Percentiles rank a stretch among this genome's conserved stretches.
These are phyloP conservation scores for Xanthoconium separans DNA, from an alignment of 1,284 basidiomycete species.

Conservation along the genomic window DNA sequence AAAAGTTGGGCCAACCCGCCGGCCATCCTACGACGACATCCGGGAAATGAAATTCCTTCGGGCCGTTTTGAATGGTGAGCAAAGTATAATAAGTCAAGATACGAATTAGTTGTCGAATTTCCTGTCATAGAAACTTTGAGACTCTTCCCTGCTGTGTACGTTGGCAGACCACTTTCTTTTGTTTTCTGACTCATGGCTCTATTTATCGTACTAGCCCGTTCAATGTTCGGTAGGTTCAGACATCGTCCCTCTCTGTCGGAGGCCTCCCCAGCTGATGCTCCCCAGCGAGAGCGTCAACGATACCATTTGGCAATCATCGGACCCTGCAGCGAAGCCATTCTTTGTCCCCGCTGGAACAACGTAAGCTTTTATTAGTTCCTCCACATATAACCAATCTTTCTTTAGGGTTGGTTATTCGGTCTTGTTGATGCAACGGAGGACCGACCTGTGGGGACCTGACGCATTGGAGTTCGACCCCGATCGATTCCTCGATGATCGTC, in stretches of 20 bases:
- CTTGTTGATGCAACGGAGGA: conserved; percentile 60
- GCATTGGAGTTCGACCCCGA: conserved; percentile 49
- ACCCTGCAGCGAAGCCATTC: conserved; percentile 45
- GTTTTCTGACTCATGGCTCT: neutral
- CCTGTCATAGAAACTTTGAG: conserved; percentile 51
- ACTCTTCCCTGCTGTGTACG: conserved; percentile 60
- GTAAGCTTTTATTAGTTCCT: conserved; percentile 30
- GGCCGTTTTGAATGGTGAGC: conserved; percentile 59
- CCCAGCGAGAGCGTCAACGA: conserved; percentile 40
- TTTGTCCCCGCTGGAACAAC: conserved; percentile 54
- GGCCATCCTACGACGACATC: conserved; percentile 55
- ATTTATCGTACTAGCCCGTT: conserved; percentile 41
- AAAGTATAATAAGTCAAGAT: neutral
- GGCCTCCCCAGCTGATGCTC: neutral
- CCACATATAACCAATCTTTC: neutral
- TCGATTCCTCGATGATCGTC: conserved; percentile 44
- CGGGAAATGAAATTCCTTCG: conserved; percentile 57
- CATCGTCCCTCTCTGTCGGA: neutral
- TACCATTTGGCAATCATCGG: conserved; percentile 44
- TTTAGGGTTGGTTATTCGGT: conserved; percentile 50
- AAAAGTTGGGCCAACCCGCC: conserved; percentile 43
- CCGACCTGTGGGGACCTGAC: conserved; percentile 67
- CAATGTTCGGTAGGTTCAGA: conserved; percentile 40
- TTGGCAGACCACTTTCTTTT: neutral
- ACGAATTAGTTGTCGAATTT: neutral